phyloP scores from a whole-genome alignment of 805 yeast species.

The Kluyveromyces aestuarii region DNA sequence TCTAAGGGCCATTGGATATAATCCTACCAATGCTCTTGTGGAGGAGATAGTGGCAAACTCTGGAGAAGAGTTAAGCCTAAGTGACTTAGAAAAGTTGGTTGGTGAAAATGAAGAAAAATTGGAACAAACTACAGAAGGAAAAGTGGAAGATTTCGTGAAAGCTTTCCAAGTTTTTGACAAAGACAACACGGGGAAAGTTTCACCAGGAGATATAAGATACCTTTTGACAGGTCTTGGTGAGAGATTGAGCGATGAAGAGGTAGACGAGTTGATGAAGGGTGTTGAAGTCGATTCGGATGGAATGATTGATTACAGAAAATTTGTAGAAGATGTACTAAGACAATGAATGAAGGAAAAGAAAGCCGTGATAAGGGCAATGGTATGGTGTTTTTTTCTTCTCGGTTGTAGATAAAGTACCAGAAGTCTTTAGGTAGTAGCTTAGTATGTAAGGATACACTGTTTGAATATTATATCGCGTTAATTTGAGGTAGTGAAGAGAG shows the following conservation, averaged over 20 bases:
- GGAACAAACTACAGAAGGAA: conserved; percentile 26
- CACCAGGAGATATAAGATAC: conserved; percentile 94
- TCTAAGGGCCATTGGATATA: conserved; percentile 94
- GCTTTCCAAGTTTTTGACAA: conserved; percentile 97
- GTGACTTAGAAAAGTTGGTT: conserved; percentile 18
- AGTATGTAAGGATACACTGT: background rate
- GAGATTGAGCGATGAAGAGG: conserved; percentile 81
- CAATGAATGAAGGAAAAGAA: conserved; percentile 38
- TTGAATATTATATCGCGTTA: background rate
- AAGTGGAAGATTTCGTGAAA: conserved; percentile 68
- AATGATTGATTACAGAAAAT: conserved; percentile 88
- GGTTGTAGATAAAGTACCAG: background rate
- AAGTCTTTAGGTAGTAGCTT: background rate
- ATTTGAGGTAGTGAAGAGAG: background rate
- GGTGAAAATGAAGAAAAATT: conserved; percentile 17
- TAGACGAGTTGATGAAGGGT: conserved; percentile 92
- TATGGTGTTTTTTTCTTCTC: background rate
- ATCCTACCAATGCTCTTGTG: conserved; percentile 66
- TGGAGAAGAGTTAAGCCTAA: conserved; percentile 20
- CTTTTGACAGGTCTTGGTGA: conserved; percentile 95
- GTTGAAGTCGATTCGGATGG: conserved; percentile 91
- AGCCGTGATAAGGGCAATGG: background rate
- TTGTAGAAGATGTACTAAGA: conserved; percentile 86
- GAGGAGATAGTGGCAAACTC: conserved; percentile 15
- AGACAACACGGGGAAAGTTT: conserved; percentile 89